phyloP scores from a whole-genome alignment of 805 yeast species.

The Myxozyma geophila region DNA sequence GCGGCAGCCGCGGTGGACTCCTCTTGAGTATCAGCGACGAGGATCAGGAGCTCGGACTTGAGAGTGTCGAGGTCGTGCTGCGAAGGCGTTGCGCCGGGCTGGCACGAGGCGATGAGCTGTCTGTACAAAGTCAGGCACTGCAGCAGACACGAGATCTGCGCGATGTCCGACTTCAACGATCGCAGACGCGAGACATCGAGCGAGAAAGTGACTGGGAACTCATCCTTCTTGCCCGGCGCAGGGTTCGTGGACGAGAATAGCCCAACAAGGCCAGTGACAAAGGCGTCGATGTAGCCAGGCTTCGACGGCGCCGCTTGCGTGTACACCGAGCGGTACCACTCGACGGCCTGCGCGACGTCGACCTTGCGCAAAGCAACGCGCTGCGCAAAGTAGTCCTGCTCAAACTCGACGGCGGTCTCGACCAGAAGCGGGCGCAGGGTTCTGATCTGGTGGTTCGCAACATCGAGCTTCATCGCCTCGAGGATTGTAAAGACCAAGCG shows the following conservation, averaged over 20 bases:
- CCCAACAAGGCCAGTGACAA: conserved; percentile 28
- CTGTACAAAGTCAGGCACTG: conserved; percentile 73
- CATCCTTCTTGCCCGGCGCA: conserved; percentile 47
- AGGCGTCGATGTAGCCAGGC: conserved; percentile 18
- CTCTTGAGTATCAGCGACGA: conserved; percentile 18
- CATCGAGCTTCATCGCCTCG: conserved; percentile 94
- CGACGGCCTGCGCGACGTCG: conserved; percentile 61
- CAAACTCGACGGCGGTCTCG: conserved; percentile 87
- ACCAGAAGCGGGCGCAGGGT: conserved; percentile 80
- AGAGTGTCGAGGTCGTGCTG: conserved; percentile 24
- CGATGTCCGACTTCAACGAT: conserved; percentile 78
- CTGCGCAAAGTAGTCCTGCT: conserved; percentile 75
- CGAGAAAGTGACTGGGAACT: conserved; percentile 80
- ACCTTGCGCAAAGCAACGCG: conserved; percentile 52
- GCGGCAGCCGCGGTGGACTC: not conserved
- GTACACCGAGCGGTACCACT: conserved; percentile 62
- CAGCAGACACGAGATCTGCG: conserved; percentile 81
- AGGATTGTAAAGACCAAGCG: conserved; percentile 77
- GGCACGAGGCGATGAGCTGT: conserved; percentile 53
- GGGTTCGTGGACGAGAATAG: conserved; percentile 28
- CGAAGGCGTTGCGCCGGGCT: conserved; percentile 12
- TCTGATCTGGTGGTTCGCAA: conserved; percentile 91
- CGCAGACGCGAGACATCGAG: conserved; percentile 84
- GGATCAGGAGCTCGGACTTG: conserved; percentile 32
- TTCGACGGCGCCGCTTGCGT: conserved; percentile 1